Evolutionary conservation across 176 grass and related monocot genomes (phyloP), one percentile per base, ranked within the genome.

Genomic region (Rhipidocladum racemiflorum): DNA sequence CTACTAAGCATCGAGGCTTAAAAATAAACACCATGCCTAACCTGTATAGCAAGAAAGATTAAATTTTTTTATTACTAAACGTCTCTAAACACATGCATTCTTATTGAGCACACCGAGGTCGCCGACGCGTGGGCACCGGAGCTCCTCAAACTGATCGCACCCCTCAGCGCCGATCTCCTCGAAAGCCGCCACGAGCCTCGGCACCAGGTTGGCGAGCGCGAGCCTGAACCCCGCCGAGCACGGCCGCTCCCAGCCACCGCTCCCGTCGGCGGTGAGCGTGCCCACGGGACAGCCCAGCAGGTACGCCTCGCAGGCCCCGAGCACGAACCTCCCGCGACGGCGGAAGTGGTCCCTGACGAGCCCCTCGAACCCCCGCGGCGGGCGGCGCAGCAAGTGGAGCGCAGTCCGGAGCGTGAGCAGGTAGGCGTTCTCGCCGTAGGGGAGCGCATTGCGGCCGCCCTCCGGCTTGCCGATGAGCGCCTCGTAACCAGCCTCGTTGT

Each of bases 401-500:
- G 42, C 43, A 14, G 23, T 61, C 36, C 8, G 38, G 23, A 77
- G 74, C 5, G 6, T 43, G 36, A 34, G 71, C 39, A 87, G 25
- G 39, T 20, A 82, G 2, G 61, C 11, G 4, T 76, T 81, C 85
- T 82, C 70, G 8, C 53, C 29, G 50, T 81, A 87, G 0, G 50
- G 30, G 18, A 87, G 29, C 17, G 63, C 65, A 18, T 62, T 81
- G 16, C 55, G 73, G 15, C 35, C 48, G 0, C 70, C 85, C 1
- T 24, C 50, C 13, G 23, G 2, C 4, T 2, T 77, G 21, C 71
- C 63, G 3, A 51, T 32, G 0, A 30, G 39, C 6, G 23, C 21
- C 27, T 43, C 67, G 17, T 70, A 70, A 7, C 28, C 72, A 3
- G 72, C 36, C 72, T 87, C 79, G 28, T 87, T 87, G 32, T 61